A percentile compares a stretch with the other conserved stretches of the same genome.
phyloP scores from a whole-genome alignment of 2,329 filamentous ascomycete species.

The Aspergillus sp. region DNA sequence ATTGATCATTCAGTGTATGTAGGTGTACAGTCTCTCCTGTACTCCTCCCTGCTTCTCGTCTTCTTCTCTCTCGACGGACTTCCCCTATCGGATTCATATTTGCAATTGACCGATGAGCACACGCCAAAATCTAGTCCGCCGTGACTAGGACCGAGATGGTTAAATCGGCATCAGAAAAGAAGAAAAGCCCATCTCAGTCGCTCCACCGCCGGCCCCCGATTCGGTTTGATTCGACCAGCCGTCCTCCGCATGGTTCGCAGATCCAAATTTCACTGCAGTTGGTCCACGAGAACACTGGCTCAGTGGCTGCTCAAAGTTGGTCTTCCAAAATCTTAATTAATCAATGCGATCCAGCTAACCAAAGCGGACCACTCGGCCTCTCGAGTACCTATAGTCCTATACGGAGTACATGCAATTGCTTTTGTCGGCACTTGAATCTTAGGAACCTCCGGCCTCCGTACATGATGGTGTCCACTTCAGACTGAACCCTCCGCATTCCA shows the following conservation, averaged over 20 bases:
- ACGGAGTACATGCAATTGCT: neutral
- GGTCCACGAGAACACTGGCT: neutral
- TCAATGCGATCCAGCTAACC: neutral
- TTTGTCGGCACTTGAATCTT: too few relatives aligned
- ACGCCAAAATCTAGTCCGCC: neutral
- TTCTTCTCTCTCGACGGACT: too few relatives aligned
- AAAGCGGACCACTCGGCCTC: too few relatives aligned
- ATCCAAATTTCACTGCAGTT: conserved; percentile 24
- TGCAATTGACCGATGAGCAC: too few relatives aligned
- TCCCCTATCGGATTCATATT: too few relatives aligned
- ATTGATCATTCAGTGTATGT: too few relatives aligned
- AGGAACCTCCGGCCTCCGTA: too few relatives aligned
- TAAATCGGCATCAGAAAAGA: neutral
- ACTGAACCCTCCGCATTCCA: neutral
- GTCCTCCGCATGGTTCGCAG: conserved; percentile 25
- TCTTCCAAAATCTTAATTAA: neutral
- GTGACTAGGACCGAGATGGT: too few relatives aligned
- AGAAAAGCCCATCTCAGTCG: neutral
- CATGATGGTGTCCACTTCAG: neutral
- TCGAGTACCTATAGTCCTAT: too few relatives aligned
- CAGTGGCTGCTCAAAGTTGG: neutral
- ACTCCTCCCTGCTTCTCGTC: too few relatives aligned
- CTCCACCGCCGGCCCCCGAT: neutral
- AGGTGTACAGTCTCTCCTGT: too few relatives aligned
- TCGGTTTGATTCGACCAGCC: conserved; percentile 10